Evolutionary conservation across 495 filamentous ascomycete genomes (phyloP).

Genomic region (Cercophora newfieldiana): DNA sequence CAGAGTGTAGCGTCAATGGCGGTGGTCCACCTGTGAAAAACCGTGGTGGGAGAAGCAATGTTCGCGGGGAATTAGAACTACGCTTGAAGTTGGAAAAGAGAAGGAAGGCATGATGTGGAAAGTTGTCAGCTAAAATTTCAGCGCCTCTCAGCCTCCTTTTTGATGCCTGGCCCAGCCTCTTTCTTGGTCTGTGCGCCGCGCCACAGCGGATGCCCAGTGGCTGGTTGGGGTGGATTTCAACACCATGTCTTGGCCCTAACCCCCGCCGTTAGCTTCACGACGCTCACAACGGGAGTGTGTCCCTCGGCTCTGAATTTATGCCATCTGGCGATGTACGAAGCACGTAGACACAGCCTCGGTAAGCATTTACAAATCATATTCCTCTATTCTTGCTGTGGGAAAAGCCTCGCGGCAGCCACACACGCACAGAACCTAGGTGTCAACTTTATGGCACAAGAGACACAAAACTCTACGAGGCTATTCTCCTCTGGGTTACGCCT

Average conservation of each 20-base stretch:
- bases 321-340: too few species aligned
- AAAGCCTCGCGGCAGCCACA: too few species aligned
- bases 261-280: background rate
- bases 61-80: conserved; percentile 18
- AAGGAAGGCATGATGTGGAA: conserved; percentile 18
- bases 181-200: conserved; percentile 7
- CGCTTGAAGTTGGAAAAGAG: conserved; percentile 18
- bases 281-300: too few species aligned
- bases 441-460: too few species aligned
- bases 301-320: too few species aligned
- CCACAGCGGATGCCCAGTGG: background rate
- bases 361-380: too few species aligned
- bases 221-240: background rate
- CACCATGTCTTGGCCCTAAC: background rate
- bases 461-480: too few species aligned
- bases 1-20: background rate
- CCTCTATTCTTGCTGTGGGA: too few species aligned
- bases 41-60: conserved; percentile 2
- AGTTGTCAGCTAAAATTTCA: conserved; percentile 30
- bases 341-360: too few species aligned
- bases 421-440: too few species aligned
- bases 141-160: conserved; percentile 31
- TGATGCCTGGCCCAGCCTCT: conserved; percentile 17
- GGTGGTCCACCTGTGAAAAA: conserved; percentile 1
- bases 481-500: too few species aligned